phyloP scores from a whole-genome alignment of 2,329 filamentous ascomycete genomes.

The Xylariaceae sp. region DNA sequence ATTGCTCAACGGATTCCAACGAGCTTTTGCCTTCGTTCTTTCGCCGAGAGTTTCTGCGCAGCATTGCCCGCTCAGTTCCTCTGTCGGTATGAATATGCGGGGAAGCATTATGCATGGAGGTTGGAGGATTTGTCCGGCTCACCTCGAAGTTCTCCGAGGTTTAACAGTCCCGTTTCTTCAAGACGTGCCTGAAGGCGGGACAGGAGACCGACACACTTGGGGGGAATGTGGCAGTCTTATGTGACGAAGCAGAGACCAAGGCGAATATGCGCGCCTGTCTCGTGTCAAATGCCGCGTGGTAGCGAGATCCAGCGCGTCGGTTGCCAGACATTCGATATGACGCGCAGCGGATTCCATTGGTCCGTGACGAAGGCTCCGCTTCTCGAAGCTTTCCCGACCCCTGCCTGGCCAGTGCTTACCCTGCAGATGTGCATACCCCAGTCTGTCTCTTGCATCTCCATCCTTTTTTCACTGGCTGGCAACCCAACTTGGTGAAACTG shows the following conservation, averaged over 20 bases:
- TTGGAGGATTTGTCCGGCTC: no score
- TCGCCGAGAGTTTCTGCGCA: no score
- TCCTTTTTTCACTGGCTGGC: conserved; percentile 28
- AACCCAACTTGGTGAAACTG: conserved; percentile 25
- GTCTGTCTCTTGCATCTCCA: conserved; percentile 20
- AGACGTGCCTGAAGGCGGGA: no score
- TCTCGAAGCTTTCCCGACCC: conserved; percentile 3
- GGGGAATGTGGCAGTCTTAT: conserved; percentile 27
- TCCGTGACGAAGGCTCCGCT: no score
- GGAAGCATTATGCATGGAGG: no score
- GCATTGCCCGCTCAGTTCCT: no score
- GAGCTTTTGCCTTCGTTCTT: no score
- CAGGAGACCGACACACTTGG: no score
- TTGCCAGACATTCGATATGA: not conserved
- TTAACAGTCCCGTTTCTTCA: no score
- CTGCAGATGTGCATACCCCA: conserved; percentile 2
- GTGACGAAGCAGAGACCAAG: conserved; percentile 19
- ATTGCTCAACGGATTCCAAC: no score
- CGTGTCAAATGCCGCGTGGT: conserved; percentile 27
- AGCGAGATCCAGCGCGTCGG: conserved; percentile 22
- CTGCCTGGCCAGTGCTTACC: not conserved
- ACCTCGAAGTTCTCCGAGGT: no score
- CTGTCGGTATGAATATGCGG: no score
- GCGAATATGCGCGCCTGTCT: conserved; percentile 27
- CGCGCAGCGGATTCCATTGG: conserved; percentile 4